Base-by-base conservation (phyloP, 1,284 basidiomycete species). In the Tremellales sp. region DNA sequence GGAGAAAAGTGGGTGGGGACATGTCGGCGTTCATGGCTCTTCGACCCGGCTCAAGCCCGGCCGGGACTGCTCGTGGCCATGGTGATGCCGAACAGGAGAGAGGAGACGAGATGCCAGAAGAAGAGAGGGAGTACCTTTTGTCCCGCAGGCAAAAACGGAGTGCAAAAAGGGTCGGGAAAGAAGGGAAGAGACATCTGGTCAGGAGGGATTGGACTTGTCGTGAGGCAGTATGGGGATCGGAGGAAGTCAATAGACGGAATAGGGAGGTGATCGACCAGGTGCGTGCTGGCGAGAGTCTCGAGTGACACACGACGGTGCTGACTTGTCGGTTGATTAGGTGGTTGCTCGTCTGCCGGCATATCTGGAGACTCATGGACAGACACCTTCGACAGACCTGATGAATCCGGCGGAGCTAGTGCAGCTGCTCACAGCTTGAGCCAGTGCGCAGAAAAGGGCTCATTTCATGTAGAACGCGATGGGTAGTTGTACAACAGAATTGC, bases 1-100 rank as follows among this genome's bases (percentile, higher is more conserved):
- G 29, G 24, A 46, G 31, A 35, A 46, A 45, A 15, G 59, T 60
- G 31, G 26, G 35, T 8, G 64, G 63, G 26, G 57, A 58, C 31
- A 45, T 54, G 0, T 50, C 37, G 4, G 60, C 68, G 3, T 72
- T 72, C 57, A 54, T 72, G n/a, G 63, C 66, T n/a, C 47, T 70
- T 4, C 53, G 68, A 15, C 67, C 67, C 11, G 64, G 65, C 4
- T 35, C 33, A 17, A 10, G 13, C 21, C 29, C 45, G 25, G 6
- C 21, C 22, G n/a, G n/a, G n/a, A n/a, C n/a, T n/a, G n/a, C n/a
- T n/a, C n/a, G n/a, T n/a, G n/a, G n/a, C n/a, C n/a, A n/a, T n/a
- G 21, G 26, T 13, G 22, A 12, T 15, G 26, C 23, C 10, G 29
- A 11, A 19, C 15, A 15, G 40, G 45, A 13, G 15, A 21, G 5